Percentiles rank a stretch among this genome's conserved stretches.
Conservation (phyloP, 371 early-diverging fungal species). For the Parasitella parasitica region DNA sequence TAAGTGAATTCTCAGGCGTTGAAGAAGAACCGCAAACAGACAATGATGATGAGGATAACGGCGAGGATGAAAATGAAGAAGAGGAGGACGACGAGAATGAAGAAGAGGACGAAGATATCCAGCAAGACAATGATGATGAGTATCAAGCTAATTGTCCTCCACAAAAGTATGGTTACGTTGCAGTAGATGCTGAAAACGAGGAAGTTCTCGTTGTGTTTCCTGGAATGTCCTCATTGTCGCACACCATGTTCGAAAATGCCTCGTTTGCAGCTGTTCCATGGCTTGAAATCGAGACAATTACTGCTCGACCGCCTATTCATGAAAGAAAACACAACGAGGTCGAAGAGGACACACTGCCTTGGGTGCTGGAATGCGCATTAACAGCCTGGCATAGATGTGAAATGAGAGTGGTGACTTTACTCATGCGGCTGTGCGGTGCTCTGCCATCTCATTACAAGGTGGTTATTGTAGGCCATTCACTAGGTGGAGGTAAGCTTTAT, state of each 20-base stretch:
- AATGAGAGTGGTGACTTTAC: conserved; percentile 36
- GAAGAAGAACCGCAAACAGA: conserved; percentile 2
- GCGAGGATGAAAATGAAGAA: neutral
- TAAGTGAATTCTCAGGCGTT: conserved; percentile 12
- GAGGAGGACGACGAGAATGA: conserved; percentile 1
- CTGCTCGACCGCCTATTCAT: neutral
- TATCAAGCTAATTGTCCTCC: neutral
- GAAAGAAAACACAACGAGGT: neutral
- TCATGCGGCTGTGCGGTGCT: conserved; percentile 36
- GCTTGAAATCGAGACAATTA: conserved; percentile 23
- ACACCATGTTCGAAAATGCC: conserved; percentile 23
- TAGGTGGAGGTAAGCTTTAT: conserved; percentile 35
- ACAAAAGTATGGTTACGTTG: conserved; percentile 33
- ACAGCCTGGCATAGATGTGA: conserved; percentile 42
- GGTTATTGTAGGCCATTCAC: conserved; percentile 34
- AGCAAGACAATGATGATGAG: too few relatives aligned
- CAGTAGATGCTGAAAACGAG: conserved; percentile 34
- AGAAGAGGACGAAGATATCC: neutral
- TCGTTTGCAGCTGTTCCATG: conserved; percentile 35
- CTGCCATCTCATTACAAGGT: conserved; percentile 37
- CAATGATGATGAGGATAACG: neutral
- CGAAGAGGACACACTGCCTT: conserved; percentile 20
- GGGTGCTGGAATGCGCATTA: conserved; percentile 39
- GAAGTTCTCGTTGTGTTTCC: conserved; percentile 41
- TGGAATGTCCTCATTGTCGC: conserved; percentile 23